Evolutionary conservation across 192 early-diverging fungal genomes (phyloP), one percentile per base, ranked within the genome.

Genomic region (Coemansia sp.): DNA sequence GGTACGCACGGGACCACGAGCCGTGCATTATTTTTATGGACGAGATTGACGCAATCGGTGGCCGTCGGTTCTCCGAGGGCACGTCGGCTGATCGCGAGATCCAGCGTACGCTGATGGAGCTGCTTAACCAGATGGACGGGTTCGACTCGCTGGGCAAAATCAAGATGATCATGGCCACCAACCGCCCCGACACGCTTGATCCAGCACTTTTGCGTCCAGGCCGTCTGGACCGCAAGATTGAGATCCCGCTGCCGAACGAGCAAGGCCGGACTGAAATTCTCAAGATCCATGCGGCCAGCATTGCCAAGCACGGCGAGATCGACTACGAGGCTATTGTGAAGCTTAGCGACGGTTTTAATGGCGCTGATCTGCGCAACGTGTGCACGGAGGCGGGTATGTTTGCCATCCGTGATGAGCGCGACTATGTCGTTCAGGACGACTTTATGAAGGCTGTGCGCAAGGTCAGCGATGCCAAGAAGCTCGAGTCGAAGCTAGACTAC

Each of bases 1-100:
- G 93, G 0, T 99, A 99, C 81, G 97, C 97, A 36, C 93, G 90
- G 63, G 96, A 98, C 72, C 97, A 99, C 75, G 95, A 99, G 68
- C 97, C 97, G 10, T 99, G 97, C 82, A 97, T 99, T 62, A 99
- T 99, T 40, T 99, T 99, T 68, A 99, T 99, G 96, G 97, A 99
- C 80, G 97, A 99, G 74, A 97, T 99, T 74, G 97, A 99, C 83
- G 96, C 97, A 26, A 99, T 99, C 83, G 97, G 96, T 79, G 96
- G 96, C 9, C 86, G 96, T 46, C 89, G 97, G 53, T 99, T 99
- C 83, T 95, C 93, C 15, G 97, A 99, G 71, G 95, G 96, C 72
- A 99, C 96, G 15, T 95, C 93, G 58, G 94, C 96, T n/a, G 97
- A 99, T 87, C 90, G 96, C 66, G 97, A 99, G 85, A 98, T 99